Conservation (phyloP, 208 protist species). For the Wallacemonas sp. region DNA sequence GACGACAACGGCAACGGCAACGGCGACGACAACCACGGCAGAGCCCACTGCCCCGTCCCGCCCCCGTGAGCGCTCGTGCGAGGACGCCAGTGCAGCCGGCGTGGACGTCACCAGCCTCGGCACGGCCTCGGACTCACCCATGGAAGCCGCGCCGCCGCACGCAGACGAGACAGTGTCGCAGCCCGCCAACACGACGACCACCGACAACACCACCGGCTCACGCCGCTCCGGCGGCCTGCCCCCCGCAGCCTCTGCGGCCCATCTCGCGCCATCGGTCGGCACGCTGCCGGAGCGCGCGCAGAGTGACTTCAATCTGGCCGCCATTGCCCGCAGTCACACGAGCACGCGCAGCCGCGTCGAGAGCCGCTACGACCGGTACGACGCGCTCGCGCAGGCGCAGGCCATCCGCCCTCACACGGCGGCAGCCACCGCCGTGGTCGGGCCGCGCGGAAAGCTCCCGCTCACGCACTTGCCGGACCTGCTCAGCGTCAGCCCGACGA, state of each 20-base stretch:
- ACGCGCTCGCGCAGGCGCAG: conserved; percentile 11
- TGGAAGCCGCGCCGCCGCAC: not conserved
- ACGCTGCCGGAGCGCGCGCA: not conserved
- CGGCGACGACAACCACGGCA: too few relatives aligned
- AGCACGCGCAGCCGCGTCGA: conserved; percentile 14
- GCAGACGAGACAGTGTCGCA: too few relatives aligned
- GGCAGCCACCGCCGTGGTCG: not conserved
- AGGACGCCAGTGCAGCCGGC: not conserved
- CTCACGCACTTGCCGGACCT: not conserved
- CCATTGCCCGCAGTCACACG: not conserved
- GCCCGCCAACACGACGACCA: not conserved
- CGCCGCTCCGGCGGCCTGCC: not conserved
- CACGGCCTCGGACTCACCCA: not conserved
- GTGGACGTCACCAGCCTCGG: conserved; percentile 6
- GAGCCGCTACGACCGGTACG: conserved; percentile 13
- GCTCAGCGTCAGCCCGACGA: conserved; percentile 2
- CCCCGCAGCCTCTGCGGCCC: too few relatives aligned
- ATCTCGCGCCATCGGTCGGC: too few relatives aligned
- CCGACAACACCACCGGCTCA: not conserved
- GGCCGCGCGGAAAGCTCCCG: not conserved
- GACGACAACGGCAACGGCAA: not conserved
- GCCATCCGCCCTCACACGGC: not conserved
- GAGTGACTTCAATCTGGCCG: not conserved
- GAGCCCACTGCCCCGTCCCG: too few relatives aligned
- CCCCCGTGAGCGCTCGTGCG: too few relatives aligned